phyloP scores from a whole-genome alignment of 192 early-diverging fungal genomes.

The Rhizophagus prolifer region DNA sequence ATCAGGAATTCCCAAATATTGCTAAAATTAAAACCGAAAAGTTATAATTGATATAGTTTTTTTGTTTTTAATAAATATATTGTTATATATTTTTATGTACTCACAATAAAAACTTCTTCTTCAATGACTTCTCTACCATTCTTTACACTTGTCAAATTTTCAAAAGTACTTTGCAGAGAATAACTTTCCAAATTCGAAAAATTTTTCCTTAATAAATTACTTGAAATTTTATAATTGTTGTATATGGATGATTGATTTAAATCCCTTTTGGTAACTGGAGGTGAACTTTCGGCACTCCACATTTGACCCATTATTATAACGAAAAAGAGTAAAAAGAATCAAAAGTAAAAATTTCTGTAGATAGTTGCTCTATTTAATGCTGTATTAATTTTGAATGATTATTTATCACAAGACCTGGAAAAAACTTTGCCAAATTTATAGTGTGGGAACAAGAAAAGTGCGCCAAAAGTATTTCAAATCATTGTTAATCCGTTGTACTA shows the following conservation, averaged over 20 bases:
- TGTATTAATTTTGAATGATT: background rate
- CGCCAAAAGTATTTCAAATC: too few species aligned
- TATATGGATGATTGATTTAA: background rate
- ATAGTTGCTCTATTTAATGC: background rate
- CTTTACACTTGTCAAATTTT: background rate
- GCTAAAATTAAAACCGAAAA: too few species aligned
- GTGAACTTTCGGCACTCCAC: background rate
- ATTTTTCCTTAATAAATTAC: background rate
- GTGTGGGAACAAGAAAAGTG: too few species aligned
- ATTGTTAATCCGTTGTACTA: too few species aligned
- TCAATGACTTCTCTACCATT: background rate
- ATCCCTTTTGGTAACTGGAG: background rate
- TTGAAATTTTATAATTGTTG: background rate
- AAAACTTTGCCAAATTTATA: too few species aligned
- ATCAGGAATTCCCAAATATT: background rate
- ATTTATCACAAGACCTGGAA: background rate
- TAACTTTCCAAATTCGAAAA: constrained; percentile 1
- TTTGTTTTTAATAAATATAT: too few species aligned
- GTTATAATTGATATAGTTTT: too few species aligned
- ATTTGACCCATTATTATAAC: background rate
- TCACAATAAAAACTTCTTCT: constrained; percentile 5
- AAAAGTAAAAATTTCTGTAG: background rate
- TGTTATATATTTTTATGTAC: background rate
- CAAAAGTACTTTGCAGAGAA: background rate
- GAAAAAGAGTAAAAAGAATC: background rate